Evolutionary conservation across 805 yeast species (phyloP), one percentile per base, ranked within the genome.

Genomic region (Kockiozyma suomiensis): DNA sequence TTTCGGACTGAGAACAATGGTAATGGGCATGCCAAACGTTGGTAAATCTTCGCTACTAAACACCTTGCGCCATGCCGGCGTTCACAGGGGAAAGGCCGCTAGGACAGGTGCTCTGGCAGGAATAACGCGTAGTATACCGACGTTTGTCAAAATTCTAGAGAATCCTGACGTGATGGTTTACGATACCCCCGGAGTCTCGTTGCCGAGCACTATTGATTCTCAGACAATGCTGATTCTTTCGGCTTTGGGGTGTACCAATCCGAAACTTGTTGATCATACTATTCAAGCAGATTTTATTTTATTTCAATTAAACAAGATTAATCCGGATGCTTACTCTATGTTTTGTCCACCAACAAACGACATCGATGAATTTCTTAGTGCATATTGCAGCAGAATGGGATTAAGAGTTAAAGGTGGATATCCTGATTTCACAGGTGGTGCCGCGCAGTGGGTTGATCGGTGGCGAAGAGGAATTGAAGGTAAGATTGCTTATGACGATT

Each of bases 21-120:
- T 93, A 47, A 85, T 87, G 5, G 99, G 99, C 0, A 88, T 94
- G 94, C 99, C 99, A 1, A 94, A 94, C 71, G 96, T 91, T n/a
- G 99, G 99, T 0, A 94, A 94, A 73, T 88, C 96, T 12, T 87
- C 97, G 0, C 72, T 94, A 50, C 86, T 92, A 28, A 94, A 94
- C 69, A 78, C 86, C 0, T 74, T 92, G 52, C 75, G 97, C 59
- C 75, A 71, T n/a, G 70, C 77, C 0, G 79, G 82, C 3, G 70
- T 66, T 12, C 52, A 52, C 13, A 23, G 49, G n/a, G 59, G 78
- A 56, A 88, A 87, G 68, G 97, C 89, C 1, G 97, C 97, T 0
- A 75, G 75, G 54, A 90, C 96, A 0, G 97, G 97, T 0, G 86
- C 87, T 10, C 85, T 82, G 64, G 97, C 98, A 0, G 99, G 99